These are phyloP conservation scores for Cynanchum wilfordii DNA, from an alignment of 257 asterid species.

Conservation along the genomic window DNA sequence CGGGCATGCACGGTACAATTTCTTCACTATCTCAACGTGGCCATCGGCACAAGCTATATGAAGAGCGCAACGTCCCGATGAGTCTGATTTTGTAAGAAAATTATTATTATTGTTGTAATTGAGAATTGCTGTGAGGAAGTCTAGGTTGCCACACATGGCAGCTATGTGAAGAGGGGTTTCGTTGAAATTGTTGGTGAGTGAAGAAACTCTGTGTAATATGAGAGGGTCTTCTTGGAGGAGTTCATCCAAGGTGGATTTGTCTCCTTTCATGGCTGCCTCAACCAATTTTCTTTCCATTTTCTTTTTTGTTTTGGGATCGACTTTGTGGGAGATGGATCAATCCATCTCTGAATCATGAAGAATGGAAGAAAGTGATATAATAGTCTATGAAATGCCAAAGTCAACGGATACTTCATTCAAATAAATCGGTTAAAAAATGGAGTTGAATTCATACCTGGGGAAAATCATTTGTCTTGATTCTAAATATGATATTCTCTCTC, in stretches of 20 bases:
- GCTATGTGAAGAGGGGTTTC: conserved; percentile 7
- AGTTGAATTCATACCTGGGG: no score
- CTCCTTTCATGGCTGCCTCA: neutral
- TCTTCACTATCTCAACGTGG: neutral
- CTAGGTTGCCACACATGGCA: neutral
- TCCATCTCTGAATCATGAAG: no score
- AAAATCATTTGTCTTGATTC: no score
- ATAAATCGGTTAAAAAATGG: no score
- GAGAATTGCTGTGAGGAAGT: neutral
- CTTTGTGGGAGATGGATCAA: no score
- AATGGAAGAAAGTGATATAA: no score
- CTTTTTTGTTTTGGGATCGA: no score
- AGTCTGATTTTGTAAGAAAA: neutral
- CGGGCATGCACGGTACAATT: neutral
- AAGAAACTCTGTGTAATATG: neutral
- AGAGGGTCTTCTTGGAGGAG: neutral
- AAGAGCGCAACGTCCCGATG: neutral
- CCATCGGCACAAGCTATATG: neutral
- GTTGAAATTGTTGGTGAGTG: neutral
- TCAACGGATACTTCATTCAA: no score
- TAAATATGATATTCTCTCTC: no score
- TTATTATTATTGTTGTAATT: no score
- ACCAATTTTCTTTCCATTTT: neutral
- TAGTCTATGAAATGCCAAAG: no score
- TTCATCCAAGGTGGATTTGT: neutral